These are phyloP conservation scores for Penicillium sp. DNA, from an alignment of 2,329 filamentous ascomycete species.

Conservation along the genomic window DNA sequence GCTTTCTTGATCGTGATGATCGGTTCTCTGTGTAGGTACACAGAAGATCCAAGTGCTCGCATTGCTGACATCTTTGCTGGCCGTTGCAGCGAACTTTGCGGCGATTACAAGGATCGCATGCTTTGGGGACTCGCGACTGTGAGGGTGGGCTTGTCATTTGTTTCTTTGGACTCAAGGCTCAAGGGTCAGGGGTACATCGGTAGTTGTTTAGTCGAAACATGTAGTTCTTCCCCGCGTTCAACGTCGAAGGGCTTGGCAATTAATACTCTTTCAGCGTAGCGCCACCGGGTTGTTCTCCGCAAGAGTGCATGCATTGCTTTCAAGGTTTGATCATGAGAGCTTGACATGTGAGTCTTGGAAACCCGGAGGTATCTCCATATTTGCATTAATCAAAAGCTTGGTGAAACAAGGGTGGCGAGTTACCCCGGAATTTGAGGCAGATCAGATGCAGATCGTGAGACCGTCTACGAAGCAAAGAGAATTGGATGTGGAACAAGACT, in stretches of 20 bases:
- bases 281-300: background rate
- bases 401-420: background rate
- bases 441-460: too few relatives aligned
- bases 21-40: conserved; percentile 45
- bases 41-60: conserved; percentile 44
- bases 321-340: background rate
- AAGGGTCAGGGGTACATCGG: background rate
- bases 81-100: conserved; percentile 52
- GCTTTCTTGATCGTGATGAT: conserved; percentile 36
- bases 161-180: background rate
- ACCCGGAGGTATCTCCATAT: background rate
- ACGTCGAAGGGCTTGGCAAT: conserved; percentile 5
- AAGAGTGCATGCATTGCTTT: background rate
- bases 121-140: conserved; percentile 23
- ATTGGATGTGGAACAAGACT: background rate
- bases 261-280: conserved; percentile 1
- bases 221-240: conserved; percentile 5
- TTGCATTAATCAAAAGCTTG: background rate
- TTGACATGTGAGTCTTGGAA: background rate
- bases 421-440: background rate
- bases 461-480: background rate
- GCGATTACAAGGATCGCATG: conserved; percentile 50
- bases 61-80: conserved; percentile 45
- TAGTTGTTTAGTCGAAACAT: background rate
- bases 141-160: conserved; percentile 3